Base-by-base conservation (phyloP, 148 eudicot genomes). In the Camellia japonica region DNA sequence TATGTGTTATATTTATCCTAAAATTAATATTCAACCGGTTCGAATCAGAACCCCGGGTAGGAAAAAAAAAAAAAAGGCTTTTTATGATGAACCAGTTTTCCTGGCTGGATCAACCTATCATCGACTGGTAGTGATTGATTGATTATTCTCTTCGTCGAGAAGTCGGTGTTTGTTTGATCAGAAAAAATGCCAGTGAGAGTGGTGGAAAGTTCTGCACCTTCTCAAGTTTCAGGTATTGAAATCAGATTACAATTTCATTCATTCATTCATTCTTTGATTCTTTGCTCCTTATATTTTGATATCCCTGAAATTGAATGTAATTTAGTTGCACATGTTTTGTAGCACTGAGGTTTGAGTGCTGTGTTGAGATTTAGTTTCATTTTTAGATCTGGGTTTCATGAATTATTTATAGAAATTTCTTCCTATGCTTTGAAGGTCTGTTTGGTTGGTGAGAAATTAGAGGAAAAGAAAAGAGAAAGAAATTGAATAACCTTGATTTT, bases 121-220 rank as follows among this genome's bases (percentile, higher is more conserved):
- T 30, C 38, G 38, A 30, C 38, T 30, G 38, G 38, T 30, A 0
- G 38, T 30, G 38, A 30, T 30, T 30, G 38, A 30, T 30, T 30
- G 38, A 30, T 30, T 30, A 1, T 30, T 30, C 38, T 30, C 1
- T 30, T 30, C 38, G 38, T 30, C 38, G 38, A 30, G 38, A 30
- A 30, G 38, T 30, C 38, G 38, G 38, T 30, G 38, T 30, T 30
- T 30, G 38, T 30, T 30, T 30, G 38, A 30, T 30, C 38, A 30
- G 6, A 6, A 71, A 71, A 77, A 56, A 93, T 93, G 97, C 97
- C 97, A 12, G 94, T 93, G 62, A 85, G 97, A 89, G 91, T 90
- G 54, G 87, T 83, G 23, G 97, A 93, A 75, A 82, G 75, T 68
- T 87, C 90, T 51, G 78, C 86, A 9, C 89, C 93, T 70, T 91